Evolutionary conservation across 306 rosid species (phyloP).

Genomic region (Rosa persica): DNA sequence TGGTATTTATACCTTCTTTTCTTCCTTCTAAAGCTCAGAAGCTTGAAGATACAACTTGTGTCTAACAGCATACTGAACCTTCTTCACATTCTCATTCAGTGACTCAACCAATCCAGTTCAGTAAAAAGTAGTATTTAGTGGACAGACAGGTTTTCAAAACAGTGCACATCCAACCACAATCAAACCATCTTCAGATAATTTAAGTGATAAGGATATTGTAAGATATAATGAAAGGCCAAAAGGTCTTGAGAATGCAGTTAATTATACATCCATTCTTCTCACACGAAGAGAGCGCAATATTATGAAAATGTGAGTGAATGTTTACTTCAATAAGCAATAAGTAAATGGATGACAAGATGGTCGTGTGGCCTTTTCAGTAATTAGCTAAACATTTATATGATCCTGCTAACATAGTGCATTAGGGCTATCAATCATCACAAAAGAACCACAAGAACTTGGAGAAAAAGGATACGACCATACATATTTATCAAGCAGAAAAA

Average conservation of each 20-base stretch:
- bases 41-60: too few relatives aligned
- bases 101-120: slow-evolving; percentile 1
- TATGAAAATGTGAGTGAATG: background rate
- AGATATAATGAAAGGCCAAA: slow-evolving; percentile 18
- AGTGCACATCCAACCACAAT: slow-evolving; percentile 25
- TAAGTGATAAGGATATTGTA: background rate
- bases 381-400: background rate
- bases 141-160: slow-evolving; percentile 18
- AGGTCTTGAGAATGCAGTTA: background rate
- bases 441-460: slow-evolving; percentile 12
- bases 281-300: background rate
- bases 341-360: background rate
- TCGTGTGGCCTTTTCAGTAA: background rate
- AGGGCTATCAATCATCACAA: background rate
- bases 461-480: slow-evolving; percentile 16
- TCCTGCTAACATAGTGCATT: slow-evolving; percentile 9
- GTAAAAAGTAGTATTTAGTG: background rate
- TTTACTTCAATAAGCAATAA: background rate
- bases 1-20: too few relatives aligned
- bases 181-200: slow-evolving; percentile 17
- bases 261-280: background rate
- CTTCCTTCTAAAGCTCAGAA: too few relatives aligned
- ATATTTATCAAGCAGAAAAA: slow-evolving; percentile 48
- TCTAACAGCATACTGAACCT: too few relatives aligned
- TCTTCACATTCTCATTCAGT: too few relatives aligned